Evolutionary conservation across 495 filamentous ascomycete species (phyloP).

Genomic region (Baudoinia panamericana): DNA sequence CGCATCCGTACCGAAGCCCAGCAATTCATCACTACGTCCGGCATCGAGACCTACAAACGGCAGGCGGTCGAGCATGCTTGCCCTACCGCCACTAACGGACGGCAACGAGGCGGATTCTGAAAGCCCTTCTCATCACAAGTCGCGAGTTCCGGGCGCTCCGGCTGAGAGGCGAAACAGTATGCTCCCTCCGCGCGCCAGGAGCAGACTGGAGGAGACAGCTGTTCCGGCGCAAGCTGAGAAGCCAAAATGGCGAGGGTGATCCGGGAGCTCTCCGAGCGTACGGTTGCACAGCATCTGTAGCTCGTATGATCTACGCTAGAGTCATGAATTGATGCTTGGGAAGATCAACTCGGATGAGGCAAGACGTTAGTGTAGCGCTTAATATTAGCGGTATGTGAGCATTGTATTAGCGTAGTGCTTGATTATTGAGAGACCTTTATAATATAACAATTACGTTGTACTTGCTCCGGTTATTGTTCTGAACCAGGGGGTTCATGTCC

Average conservation of each 20-base stretch:
- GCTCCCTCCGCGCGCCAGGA: neutral
- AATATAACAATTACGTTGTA: no score
- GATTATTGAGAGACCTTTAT: no score
- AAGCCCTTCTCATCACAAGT: constrained; percentile 12
- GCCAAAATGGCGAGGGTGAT: neutral
- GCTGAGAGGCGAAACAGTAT: neutral
- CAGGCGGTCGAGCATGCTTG: constrained; percentile 5
- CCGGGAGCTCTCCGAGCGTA: no score
- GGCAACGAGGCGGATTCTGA: constrained; percentile 15
- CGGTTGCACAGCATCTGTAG: no score
- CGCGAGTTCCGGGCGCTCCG: constrained; percentile 8
- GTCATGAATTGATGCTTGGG: no score
- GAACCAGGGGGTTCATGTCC: no score
- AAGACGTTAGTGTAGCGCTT: no score
- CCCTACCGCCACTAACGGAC: neutral
- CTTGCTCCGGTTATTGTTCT: no score
- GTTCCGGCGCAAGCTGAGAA: neutral
- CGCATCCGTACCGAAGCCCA: neutral
- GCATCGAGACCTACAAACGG: neutral
- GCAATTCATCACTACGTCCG: neutral
- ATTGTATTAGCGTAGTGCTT: no score
- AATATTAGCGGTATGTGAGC: no score
- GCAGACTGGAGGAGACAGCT: neutral
- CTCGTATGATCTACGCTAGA: no score
- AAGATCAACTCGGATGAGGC: no score